Base-by-base conservation (phyloP, 2,329 filamentous ascomycete species). In the Xylaria sp. region DNA sequence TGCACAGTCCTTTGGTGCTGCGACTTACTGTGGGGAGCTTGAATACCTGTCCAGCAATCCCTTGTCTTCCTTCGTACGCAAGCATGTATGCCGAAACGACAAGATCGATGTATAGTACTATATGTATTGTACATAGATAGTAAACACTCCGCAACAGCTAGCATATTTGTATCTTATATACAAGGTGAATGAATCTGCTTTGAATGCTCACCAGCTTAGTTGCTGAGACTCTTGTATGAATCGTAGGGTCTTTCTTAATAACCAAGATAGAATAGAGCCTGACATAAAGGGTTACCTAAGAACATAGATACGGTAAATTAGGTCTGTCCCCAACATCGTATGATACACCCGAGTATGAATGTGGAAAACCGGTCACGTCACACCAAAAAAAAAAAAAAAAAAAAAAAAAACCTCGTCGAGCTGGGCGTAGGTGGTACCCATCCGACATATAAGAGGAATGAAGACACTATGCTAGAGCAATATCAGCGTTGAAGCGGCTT, bases 301-400 rank as follows among this genome's bases (percentile, higher is more conserved):
- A n/a, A 30, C 9, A 9, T 53, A 53, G 6, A 28, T n/a, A 12
- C 28, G 15, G 15, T 25, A 28, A 13, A 52, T 12, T 20, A 13
- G 12, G 25, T 58, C 52, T 63, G 32, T 58, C 30, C 10, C 50
- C 18, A 45, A 20, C 18, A 58, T 63, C 53, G 61, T 60, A 55
- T 39, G 46, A 62, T 59, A 20, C 58, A 60, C 39, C 32, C 12
- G 59, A 60, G 41, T 43, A 55, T 60, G 28, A 34, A 32, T 43
- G 39, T 48, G 41, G 23, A 56, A 46, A 32, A 46, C 60, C 32
- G 23, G 53, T 58, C 61, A 58, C 32, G 53, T 63, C 53, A 63
- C 53, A 63, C 53, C 28, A 48, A 46, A 32, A 48, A 53, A 25
- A n/a, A n/a, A n/a, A n/a, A 34, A 28, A 20, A 23, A n/a, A n/a